Percentiles rank a stretch among this genome's conserved stretches.
Conservation (phyloP, 371 early-diverging fungal genomes). For the Ecytonucleospora hepatopenaei region DNA sequence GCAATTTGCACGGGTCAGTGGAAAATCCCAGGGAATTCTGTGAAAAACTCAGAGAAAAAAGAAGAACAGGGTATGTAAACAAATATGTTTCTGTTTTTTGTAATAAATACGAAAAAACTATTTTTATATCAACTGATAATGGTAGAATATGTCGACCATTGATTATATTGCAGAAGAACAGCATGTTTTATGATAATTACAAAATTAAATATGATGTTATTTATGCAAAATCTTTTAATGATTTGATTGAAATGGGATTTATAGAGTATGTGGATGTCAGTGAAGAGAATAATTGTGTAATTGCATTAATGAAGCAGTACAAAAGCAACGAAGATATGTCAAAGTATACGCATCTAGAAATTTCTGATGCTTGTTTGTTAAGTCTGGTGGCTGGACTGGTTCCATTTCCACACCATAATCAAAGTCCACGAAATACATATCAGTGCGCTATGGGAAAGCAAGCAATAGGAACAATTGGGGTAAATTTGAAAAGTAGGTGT, state of each 20-base stretch:
- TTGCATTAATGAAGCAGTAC: slow-evolving; percentile 65
- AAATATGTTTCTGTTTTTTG: slow-evolving; percentile 81
- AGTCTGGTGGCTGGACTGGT: slow-evolving; percentile 94
- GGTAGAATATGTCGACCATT: slow-evolving; percentile 92
- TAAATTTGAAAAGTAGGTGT: slow-evolving; percentile 81
- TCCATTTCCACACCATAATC: slow-evolving; percentile 99
- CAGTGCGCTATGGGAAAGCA: slow-evolving; percentile 99
- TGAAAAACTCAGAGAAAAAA: slow-evolving; percentile 65
- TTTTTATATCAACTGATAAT: slow-evolving; percentile 86
- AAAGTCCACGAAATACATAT: slow-evolving; percentile 93
- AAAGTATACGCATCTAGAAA: slow-evolving; percentile 83
- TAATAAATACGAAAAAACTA: slow-evolving; percentile 66
- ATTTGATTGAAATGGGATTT: slow-evolving; percentile 75
- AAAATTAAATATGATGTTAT: slow-evolving; percentile 7
- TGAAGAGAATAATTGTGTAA: slow-evolving; percentile 86
- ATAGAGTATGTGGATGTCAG: slow-evolving; percentile 96
- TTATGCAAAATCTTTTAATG: slow-evolving; percentile 64
- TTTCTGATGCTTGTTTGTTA: slow-evolving; percentile 85
- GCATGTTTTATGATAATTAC: not conserved
- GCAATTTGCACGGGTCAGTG: slow-evolving; percentile 73
- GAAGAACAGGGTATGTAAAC: slow-evolving; percentile 71
- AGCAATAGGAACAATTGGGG: slow-evolving; percentile 89
- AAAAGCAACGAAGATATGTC: slow-evolving; percentile 67
- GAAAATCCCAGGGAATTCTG: slow-evolving; percentile 67
- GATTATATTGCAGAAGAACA: slow-evolving; percentile 69